These are phyloP conservation scores for Apium graveolens DNA, from an alignment of 129 eudicot species.

Conservation along the genomic window DNA sequence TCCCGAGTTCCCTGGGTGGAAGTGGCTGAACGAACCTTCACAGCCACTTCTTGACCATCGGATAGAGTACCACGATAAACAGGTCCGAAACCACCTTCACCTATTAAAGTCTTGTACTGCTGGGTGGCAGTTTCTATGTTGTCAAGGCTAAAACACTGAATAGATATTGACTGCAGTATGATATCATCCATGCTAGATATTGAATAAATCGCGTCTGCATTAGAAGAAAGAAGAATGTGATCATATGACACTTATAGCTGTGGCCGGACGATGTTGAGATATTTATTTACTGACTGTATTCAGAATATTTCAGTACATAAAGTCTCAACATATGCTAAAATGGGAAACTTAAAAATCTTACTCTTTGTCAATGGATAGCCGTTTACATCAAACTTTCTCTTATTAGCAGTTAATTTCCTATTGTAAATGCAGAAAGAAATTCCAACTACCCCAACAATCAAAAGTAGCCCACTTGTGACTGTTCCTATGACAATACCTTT, in stretches of 20 bases:
- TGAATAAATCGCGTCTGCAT: constrained; percentile 69
- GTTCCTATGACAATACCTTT: constrained; percentile 36
- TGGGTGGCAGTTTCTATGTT: constrained; percentile 61
- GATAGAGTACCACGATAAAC: constrained; percentile 73
- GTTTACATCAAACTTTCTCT: constrained; percentile 25
- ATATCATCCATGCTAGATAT: constrained; percentile 54
- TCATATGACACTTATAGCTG: no score
- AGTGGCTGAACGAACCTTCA: constrained; percentile 78
- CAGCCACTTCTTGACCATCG: constrained; percentile 87
- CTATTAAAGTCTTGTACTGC: constrained; percentile 69
- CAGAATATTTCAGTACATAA: background rate
- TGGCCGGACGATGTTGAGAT: background rate
- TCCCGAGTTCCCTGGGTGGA: constrained; percentile 93
- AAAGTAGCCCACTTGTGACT: constrained; percentile 35
- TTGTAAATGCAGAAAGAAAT: constrained; percentile 37
- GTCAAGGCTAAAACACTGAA: constrained; percentile 46
- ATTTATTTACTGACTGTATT: background rate
- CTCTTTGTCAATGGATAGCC: constrained; percentile 54
- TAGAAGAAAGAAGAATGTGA: no score
- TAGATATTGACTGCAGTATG: constrained; percentile 46
- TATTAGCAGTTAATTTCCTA: constrained; percentile 24
- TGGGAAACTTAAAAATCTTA: constrained; percentile 19
- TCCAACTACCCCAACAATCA: constrained; percentile 29
- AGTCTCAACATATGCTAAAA: background rate
- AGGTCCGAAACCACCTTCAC: constrained; percentile 88